These are phyloP conservation scores for Abortiporus biennis DNA, from an alignment of 1,284 basidiomycete species.

Conservation along the genomic window DNA sequence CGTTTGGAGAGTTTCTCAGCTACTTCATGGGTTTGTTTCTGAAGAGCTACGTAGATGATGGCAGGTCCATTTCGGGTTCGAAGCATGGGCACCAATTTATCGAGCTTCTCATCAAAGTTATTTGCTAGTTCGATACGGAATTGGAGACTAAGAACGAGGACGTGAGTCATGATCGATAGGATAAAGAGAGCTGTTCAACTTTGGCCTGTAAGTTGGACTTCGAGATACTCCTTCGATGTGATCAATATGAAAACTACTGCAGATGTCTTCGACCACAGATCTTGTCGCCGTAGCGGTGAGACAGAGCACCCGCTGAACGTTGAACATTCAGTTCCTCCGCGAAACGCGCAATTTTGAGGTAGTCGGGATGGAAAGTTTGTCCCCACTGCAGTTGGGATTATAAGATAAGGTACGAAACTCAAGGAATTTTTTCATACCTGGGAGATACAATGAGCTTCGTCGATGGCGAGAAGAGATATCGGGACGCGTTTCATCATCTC, in stretches of 20 bases:
- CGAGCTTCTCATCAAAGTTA: conserved; percentile 34
- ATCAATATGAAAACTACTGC: conserved; percentile 46
- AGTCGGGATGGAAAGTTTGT: conserved; percentile 48
- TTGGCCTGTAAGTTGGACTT: conserved; percentile 34
- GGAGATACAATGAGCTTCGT: conserved; percentile 94
- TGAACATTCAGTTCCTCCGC: conserved; percentile 54
- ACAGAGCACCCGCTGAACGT: conserved; percentile 68
- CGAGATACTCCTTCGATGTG: conserved; percentile 32
- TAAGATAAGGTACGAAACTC: not conserved
- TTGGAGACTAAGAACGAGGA: conserved; percentile 35
- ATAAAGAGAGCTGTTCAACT: conserved; percentile 23
- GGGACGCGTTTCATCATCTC: conserved; percentile 49
- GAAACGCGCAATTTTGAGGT: conserved; percentile 54
- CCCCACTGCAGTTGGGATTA: conserved; percentile 40
- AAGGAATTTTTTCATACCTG: conserved; percentile 12
- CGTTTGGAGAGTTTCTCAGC: conserved; percentile 43
- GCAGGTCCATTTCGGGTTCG: conserved; percentile 41
- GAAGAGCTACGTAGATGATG: conserved; percentile 68
- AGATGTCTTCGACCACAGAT: conserved; percentile 60
- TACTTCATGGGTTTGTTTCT: conserved; percentile 59
- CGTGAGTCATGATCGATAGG: not conserved
- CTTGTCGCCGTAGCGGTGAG: conserved; percentile 70
- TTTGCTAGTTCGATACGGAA: conserved; percentile 48
- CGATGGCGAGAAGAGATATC: conserved; percentile 80
- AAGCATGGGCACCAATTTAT: conserved; percentile 38